These are phyloP conservation scores for Agapanthus africanus DNA, from an alignment of 106 monocot species.

Conservation along the genomic window DNA sequence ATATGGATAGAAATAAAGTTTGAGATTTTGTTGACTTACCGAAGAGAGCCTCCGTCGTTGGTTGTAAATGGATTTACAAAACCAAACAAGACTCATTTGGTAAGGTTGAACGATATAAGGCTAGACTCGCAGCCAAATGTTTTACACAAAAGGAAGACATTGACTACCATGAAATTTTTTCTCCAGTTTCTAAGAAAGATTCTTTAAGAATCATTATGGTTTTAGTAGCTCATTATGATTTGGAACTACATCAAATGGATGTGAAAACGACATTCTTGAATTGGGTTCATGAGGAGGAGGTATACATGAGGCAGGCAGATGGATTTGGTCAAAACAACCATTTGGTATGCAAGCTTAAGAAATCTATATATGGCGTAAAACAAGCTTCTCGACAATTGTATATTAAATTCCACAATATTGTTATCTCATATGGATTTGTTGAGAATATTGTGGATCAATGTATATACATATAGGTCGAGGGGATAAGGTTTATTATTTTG, in stretches of 20 bases:
- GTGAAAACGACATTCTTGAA: slow-evolving; percentile 7
- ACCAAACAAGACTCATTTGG: slow-evolving; percentile 11
- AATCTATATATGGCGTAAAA: background rate
- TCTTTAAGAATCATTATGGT: background rate
- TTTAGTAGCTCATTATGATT: background rate
- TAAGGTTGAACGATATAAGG: slow-evolving; percentile 9
- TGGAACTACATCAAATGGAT: slow-evolving; percentile 13
- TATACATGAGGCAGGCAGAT: background rate
- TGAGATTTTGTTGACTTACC: slow-evolving; percentile 11
- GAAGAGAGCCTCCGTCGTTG: background rate
- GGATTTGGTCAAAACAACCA: background rate
- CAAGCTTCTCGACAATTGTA: background rate
- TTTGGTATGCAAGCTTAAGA: background rate
- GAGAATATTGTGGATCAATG: background rate
- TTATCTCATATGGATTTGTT: background rate
- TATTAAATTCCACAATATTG: background rate
- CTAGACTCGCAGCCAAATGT: background rate
- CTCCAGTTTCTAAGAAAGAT: background rate
- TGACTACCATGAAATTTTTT: slow-evolving; percentile 1
- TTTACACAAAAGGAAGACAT: slow-evolving; percentile 12
- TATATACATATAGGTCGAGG: background rate
- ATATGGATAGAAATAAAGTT: slow-evolving; percentile 7
- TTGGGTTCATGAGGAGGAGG: background rate
- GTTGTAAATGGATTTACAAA: slow-evolving; percentile 12
- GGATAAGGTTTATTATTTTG: background rate